Evolutionary conservation across 1,284 basidiomycete genomes (phyloP), one percentile per base, ranked within the genome.

Genomic region (Mycosarcoma maydis): DNA sequence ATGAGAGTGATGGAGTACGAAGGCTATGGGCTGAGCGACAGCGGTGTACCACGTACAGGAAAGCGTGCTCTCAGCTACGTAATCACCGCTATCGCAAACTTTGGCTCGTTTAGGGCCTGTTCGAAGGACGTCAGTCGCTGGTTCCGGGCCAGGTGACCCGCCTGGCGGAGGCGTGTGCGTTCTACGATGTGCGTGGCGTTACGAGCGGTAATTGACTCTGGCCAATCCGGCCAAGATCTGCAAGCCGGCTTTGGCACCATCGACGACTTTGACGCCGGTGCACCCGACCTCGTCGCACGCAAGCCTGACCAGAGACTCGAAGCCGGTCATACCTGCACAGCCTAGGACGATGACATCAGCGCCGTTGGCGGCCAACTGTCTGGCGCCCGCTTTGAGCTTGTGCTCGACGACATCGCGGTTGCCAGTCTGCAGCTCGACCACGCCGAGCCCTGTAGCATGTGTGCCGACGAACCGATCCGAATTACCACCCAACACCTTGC

Each of bases 141-240:
- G n/a, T n/a, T n/a, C n/a, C n/a, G n/a, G n/a, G n/a, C n/a, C n/a
- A n/a, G n/a, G n/a, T n/a, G n/a, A n/a, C n/a, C n/a, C n/a, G n/a
- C n/a, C n/a, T n/a, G n/a, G n/a, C n/a, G n/a, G n/a, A n/a, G n/a
- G n/a, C n/a, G n/a, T n/a, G n/a, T n/a, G n/a, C n/a, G n/a, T n/a
- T n/a, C n/a, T n/a, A n/a, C n/a, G n/a, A n/a, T n/a, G n/a, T n/a
- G n/a, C n/a, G n/a, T n/a, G n/a, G n/a, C n/a, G 17, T 24, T 16
- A 3, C 24, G 19, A 11, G 0, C 2, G 19, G 87, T 10, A 88
- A 89, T 41, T 89, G 87, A 73, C 87, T 84, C 36, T 82, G 86
- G 14, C 85, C 91, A 73, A 59, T 83, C 87, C 16, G 87, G 94
- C 50, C 85, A 85, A 42, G 90, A 92, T 16, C 81, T 92, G 23